Evolutionary conservation across 805 yeast genomes (phyloP), one percentile per base, ranked within the genome.

Genomic region (Yueomyces sp.): DNA sequence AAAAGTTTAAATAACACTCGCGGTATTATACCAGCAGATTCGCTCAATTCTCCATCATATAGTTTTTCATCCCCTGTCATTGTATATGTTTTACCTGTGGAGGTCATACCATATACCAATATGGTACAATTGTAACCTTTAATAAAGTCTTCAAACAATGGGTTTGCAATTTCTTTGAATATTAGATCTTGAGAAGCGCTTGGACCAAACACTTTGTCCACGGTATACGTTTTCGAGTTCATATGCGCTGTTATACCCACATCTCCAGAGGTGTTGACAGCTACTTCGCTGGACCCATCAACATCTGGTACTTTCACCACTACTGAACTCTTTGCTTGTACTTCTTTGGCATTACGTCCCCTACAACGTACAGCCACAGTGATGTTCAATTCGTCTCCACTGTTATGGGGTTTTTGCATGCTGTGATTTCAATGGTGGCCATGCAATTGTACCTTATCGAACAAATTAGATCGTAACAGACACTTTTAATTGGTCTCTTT

Each of bases 51-150:
- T 48, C 77, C 81, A 5, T 52, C 47, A 3, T 62, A 68, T 12
- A 44, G 26, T 40, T 40, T 44, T 40, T 44, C 46, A 44, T 70
- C 67, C 30, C 95, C 95, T 55, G 27, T 76, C 92, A 78, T 77
- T 9, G 84, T 69, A 56, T 77, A 77, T 0, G 95, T 85, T 54
- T 85, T 86, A 28, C 95, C 95, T 0, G 94, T 83, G 1, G 95
- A 92, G 0, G 95, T 86, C 71, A 85, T 94, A 4, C 96, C 96
- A 62, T 87, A 87, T 0, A 92, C 94, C 50, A 86, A 69, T 30
- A 85, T 72, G 0, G 95, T 82, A 50, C 87, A 85, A 56, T 85
- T 85, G 56, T 79, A 82, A 26, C 90, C 94, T 42, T 70, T 65
- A 45, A 86, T 63, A 46, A 86, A 72, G 48, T 88, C 95, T 28